Conservation (phyloP, 768 basidiomycete genomes). For the Agrocybe pediades region DNA sequence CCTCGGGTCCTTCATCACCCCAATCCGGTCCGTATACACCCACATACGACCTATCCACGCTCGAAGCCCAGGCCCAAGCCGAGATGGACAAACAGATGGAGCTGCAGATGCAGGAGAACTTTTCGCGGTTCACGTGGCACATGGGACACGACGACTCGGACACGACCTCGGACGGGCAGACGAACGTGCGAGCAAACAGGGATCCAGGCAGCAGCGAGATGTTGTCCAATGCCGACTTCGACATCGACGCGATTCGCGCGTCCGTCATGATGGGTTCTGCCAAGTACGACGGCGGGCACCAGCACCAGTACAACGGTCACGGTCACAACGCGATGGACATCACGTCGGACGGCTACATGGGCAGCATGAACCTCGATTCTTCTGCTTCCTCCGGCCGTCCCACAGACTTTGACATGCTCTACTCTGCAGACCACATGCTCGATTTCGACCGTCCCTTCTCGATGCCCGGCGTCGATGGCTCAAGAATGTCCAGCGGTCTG, state of each 20-base stretch:
- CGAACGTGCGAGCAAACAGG: slow-evolving; percentile 27
- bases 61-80: slow-evolving; percentile 31
- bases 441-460: too few relatives aligned
- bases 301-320: slow-evolving; percentile 15
- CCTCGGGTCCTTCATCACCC: slow-evolving; percentile 56
- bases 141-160: slow-evolving; percentile 19
- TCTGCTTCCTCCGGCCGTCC: slow-evolving; percentile 27
- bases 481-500: too few relatives aligned
- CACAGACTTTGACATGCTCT: slow-evolving; percentile 29
- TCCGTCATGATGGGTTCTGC: slow-evolving; percentile 53
- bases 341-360: too few relatives aligned
- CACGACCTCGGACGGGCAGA: too few relatives aligned
- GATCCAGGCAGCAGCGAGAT: slow-evolving; percentile 24
- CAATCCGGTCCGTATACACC: slow-evolving; percentile 54
- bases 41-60: slow-evolving; percentile 26
- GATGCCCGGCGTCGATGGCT: too few relatives aligned
- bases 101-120: slow-evolving; percentile 41
- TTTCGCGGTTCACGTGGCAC: slow-evolving; percentile 38
- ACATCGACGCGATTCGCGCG: slow-evolving; percentile 63
- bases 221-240: slow-evolving; percentile 66
- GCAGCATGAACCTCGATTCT: slow-evolving; percentile 35
- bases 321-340: slow-evolving; percentile 20
- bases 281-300: slow-evolving; percentile 39
- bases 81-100: slow-evolving; percentile 40
- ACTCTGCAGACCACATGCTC: too few relatives aligned